Evolutionary conservation across 2,329 filamentous ascomycete genomes (phyloP).

Genomic region (Alternaria consortialis): DNA sequence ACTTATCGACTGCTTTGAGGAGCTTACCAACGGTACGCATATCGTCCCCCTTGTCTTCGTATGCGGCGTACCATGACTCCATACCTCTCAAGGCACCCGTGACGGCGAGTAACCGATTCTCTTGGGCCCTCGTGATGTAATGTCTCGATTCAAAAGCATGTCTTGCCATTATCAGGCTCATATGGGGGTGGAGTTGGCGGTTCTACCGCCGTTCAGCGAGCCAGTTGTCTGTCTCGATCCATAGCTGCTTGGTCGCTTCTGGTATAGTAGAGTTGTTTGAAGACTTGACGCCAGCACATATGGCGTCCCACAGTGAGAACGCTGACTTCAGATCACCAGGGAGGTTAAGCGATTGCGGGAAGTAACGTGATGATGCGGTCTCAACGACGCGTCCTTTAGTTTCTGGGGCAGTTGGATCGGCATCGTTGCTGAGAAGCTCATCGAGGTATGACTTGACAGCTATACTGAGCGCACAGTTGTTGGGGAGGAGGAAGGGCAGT

Average conservation of each 20-base stretch:
- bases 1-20: neutral
- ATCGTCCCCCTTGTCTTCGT: neutral
- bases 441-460: slow-evolving; percentile 82
- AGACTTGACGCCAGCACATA: slow-evolving; percentile 66
- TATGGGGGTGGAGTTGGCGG: neutral
- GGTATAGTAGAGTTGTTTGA: slow-evolving; percentile 56
- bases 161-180: no score
- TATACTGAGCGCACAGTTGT: slow-evolving; percentile 79
- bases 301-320: slow-evolving; percentile 72
- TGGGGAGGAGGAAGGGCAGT: slow-evolving; percentile 73
- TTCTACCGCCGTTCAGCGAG: slow-evolving; percentile 50
- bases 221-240: slow-evolving; percentile 70
- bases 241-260: slow-evolving; percentile 60
- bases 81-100: neutral
- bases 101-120: neutral
- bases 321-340: slow-evolving; percentile 66
- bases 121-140: neutral
- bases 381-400: slow-evolving; percentile 61
- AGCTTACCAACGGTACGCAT: neutral
- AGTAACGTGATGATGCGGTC: slow-evolving; percentile 65
- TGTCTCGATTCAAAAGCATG: neutral
- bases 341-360: slow-evolving; percentile 68
- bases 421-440: slow-evolving; percentile 67
- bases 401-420: slow-evolving; percentile 62
- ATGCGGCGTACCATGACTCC: neutral